These are phyloP conservation scores for Quercus robur DNA, from an alignment of 306 rosid genomes.

Conservation along the genomic window DNA sequence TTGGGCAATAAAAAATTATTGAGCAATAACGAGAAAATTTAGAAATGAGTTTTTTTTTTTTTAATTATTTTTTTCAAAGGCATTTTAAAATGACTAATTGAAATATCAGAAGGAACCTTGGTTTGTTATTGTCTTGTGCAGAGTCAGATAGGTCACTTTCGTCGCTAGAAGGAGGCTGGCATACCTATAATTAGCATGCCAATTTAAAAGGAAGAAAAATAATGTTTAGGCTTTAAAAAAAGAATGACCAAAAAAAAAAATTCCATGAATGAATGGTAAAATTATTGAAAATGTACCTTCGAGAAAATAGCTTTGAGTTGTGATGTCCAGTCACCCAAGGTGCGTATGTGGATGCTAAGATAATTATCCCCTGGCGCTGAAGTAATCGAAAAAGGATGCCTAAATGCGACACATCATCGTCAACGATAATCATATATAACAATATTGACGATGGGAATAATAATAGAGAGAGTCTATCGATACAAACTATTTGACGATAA, in stretches of 20 bases:
- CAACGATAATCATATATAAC: background rate
- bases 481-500: too few relatives aligned
- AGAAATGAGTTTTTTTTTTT: too few relatives aligned
- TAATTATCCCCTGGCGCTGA: constrained; percentile 89
- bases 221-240: background rate
- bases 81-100: too few relatives aligned
- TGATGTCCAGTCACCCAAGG: constrained; percentile 85
- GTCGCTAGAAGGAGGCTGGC: constrained; percentile 60
- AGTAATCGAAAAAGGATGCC: constrained; percentile 93
- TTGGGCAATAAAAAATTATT: background rate
- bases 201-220: background rate
- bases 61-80: too few relatives aligned
- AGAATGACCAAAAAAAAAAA: too few relatives aligned
- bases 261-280: background rate
- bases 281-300: constrained; percentile 37
- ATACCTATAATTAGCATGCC: constrained; percentile 38
- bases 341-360: constrained; percentile 80
- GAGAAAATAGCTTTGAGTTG: constrained; percentile 70
- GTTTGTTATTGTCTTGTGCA: constrained; percentile 42
- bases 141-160: constrained; percentile 84
- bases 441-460: background rate
- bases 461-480: too few relatives aligned
- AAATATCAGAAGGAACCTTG: constrained; percentile 36
- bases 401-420: constrained; percentile 5
- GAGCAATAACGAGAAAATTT: too few relatives aligned